These are phyloP conservation scores for Oemleria cerasiformis DNA, from an alignment of 306 rosid genomes.

Conservation along the genomic window DNA sequence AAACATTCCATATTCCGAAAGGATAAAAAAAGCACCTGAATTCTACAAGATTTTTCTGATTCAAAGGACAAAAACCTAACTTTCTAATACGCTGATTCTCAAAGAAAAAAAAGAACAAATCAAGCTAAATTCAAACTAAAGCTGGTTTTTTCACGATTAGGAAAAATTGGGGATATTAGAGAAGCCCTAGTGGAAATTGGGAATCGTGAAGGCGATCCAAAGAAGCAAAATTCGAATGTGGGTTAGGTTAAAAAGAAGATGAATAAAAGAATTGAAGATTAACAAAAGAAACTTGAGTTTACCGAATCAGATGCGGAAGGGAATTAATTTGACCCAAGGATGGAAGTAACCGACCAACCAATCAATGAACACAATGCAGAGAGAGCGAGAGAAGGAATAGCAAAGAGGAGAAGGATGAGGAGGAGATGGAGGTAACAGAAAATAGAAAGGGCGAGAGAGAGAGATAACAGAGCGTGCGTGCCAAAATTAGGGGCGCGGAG, in stretches of 20 bases:
- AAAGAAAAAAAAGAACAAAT: neutral
- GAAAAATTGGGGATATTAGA: neutral
- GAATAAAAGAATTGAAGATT: neutral
- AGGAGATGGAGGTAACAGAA: conserved; percentile 4
- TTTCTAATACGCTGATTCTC: neutral
- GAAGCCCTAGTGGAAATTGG: conserved; percentile 11
- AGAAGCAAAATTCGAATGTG: conserved; percentile 1
- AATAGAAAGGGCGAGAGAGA: neutral
- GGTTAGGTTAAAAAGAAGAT: neutral
- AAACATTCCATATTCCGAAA: neutral
- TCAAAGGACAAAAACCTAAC: neutral
- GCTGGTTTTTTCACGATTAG: neutral
- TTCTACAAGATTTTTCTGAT: conserved; percentile 2
- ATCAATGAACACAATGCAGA: conserved; percentile 12
- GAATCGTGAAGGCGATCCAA: neutral
- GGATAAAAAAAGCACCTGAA: conserved; percentile 7
- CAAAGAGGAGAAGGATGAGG: neutral
- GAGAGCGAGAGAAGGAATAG: neutral
- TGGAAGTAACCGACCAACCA: neutral
- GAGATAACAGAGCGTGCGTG: neutral
- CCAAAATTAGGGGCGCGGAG: conserved; percentile 20
- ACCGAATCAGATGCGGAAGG: conserved; percentile 9
- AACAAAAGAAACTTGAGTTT: neutral
- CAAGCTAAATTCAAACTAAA: neutral
- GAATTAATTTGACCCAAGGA: neutral